Base-by-base conservation (phyloP, 2,329 filamentous ascomycete genomes). In the Phyllosticta paracitricarpa region DNA sequence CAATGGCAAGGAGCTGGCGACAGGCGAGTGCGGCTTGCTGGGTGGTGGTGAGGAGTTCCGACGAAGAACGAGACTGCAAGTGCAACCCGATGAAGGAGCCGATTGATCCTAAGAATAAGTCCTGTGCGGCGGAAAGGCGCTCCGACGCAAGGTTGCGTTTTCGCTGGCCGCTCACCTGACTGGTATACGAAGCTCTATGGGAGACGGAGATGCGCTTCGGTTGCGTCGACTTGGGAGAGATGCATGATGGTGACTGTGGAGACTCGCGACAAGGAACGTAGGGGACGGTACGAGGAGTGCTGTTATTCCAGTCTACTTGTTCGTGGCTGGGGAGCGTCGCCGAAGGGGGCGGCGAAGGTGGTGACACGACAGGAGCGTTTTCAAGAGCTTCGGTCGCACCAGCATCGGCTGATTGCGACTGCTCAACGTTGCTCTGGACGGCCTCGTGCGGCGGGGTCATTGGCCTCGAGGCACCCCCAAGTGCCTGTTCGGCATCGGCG, bases 41-140 rank as follows among this genome's bases (percentile, higher is more conserved):
- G 56, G 95, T 93, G 17, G 89, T 91, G 10, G 86, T 77, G 33
- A 91, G 85, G 56, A 97, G 81, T 71, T 96, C 91, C 1, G 88
- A 84, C 8, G 91, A 88, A 7, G 91, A 94, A 64, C 94, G 88
- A n/a, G 92, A 94, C 72, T 97, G 91, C 63, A 97, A 80, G 73
- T 97, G 91, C 61, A 97, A 82, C 17, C 94, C 94, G 71, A 97
- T 93, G 72, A 97, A 96, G 4, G 91, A 95, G 57, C 90, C 93
- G 58, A 99, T 84, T 70, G 92, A 89, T 6, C 92, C 94, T 59
- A 99, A 78, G 69, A 97, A 96, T 7, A 84, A 84, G 75, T 97
- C 92, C 76, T 97, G 91, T 57, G 86, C 89, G 57, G 83, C 80
- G 68, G 85, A 88, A 56, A 97, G 82, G 66, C 87, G 87, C 72